Percentiles rank a stretch among this genome's conserved stretches.
Evolutionary conservation across 2,329 filamentous ascomycete genomes (phyloP).

Genomic region (Elsinoe fawcettii): DNA sequence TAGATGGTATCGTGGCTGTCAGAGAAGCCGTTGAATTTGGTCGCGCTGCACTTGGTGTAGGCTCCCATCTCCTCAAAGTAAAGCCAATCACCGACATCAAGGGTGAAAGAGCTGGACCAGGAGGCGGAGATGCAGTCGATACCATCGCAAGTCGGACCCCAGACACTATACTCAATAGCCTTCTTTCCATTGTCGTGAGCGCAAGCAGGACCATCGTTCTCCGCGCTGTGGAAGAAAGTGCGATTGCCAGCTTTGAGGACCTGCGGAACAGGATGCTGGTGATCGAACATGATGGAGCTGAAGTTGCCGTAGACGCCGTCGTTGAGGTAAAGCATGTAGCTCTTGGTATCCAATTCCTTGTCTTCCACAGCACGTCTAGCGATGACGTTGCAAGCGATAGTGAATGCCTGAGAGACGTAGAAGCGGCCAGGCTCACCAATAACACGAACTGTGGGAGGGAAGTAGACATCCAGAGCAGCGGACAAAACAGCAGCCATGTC

Average conservation of each 20-base stretch:
- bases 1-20: conserved; percentile 91
- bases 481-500: conserved; percentile 76
- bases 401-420: conserved; percentile 90
- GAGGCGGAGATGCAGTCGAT: conserved; percentile 89
- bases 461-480: conserved; percentile 75
- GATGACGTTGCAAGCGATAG: conserved; percentile 90
- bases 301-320: conserved; percentile 98
- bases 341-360: conserved; percentile 55
- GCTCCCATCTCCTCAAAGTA: conserved; percentile 99
- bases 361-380: conserved; percentile 82
- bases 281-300: conserved; percentile 98
- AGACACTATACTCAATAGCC: conserved; percentile 80
- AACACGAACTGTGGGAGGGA: conserved; percentile 73
- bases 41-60: conserved; percentile 97
- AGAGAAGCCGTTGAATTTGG: conserved; percentile 93
- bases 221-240: conserved; percentile 39
- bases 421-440: conserved; percentile 96
- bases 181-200: conserved; percentile 24
- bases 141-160: conserved; percentile 95
- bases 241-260: conserved; percentile 59
- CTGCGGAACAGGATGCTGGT: conserved; percentile 82
- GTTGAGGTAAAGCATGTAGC: conserved; percentile 96
- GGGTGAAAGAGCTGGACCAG: conserved; percentile 64
- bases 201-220: conserved; percentile 39
- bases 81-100: conserved; percentile 94